Evolutionary conservation across 2,329 filamentous ascomycete genomes (phyloP).

Genomic region (Sordariomycetes sp.): DNA sequence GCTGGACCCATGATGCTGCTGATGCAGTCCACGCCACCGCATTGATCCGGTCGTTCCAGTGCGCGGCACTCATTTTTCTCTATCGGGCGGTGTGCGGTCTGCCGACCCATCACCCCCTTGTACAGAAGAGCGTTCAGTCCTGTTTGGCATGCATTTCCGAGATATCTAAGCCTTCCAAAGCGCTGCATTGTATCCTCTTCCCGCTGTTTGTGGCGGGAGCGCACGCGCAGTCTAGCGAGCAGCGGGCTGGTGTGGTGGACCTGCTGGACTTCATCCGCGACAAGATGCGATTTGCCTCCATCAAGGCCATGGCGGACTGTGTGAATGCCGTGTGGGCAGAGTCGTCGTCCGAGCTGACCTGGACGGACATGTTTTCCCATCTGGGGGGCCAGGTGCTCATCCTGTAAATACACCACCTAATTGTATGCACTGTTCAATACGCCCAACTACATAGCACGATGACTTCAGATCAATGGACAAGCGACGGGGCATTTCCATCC

Average conservation of each 20-base stretch:
- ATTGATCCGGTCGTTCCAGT: conserved; percentile 28
- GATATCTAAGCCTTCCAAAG: conserved; percentile 21
- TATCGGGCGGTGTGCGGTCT: conserved; percentile 31
- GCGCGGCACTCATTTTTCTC: conserved; percentile 29
- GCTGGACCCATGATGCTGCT: conserved; percentile 8
- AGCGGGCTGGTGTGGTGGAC: conserved; percentile 13
- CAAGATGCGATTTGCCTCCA: conserved; percentile 21
- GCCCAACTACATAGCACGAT: neutral
- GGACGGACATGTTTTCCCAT: conserved; percentile 13
- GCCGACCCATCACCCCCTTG: conserved; percentile 24
- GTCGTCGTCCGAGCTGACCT: conserved; percentile 8
- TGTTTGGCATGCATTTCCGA: conserved; percentile 26
- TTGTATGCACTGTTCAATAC: neutral
- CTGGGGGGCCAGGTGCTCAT: conserved; percentile 10
- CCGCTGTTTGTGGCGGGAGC: conserved; percentile 26
- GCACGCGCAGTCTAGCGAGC: conserved; percentile 17
- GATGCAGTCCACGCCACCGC: conserved; percentile 22
- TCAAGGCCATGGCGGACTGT: conserved; percentile 22
- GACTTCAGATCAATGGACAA: too few species aligned
- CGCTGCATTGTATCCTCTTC: conserved; percentile 27
- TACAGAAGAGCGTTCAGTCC: conserved; percentile 26
- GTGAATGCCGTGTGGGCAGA: conserved; percentile 13
- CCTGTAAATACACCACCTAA: neutral
- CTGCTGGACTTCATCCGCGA: conserved; percentile 15
- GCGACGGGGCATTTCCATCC: neutral